Percentiles rank a stretch among this genome's conserved stretches.
phyloP scores from a whole-genome alignment of 2,329 filamentous ascomycete species.

The Pleurostoma richardsiae region DNA sequence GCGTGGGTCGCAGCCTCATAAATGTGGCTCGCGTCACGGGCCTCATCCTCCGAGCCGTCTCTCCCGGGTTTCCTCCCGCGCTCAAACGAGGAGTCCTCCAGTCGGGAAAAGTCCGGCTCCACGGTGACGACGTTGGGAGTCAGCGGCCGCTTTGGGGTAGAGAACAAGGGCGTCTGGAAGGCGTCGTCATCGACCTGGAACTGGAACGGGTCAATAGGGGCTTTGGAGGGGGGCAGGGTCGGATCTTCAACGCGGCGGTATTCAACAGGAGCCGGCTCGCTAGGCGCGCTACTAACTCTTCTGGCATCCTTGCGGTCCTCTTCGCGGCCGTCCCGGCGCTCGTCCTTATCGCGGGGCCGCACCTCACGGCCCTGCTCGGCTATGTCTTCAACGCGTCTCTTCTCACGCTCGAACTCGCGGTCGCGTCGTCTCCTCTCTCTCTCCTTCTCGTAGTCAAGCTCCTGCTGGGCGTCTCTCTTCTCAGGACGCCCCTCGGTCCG shows the following conservation, averaged over 20 bases:
- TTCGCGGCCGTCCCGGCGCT: constrained; percentile 8
- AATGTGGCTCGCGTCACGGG: constrained; percentile 37
- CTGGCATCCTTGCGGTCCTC: constrained; percentile 20
- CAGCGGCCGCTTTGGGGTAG: constrained; percentile 33
- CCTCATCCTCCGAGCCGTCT: constrained; percentile 43
- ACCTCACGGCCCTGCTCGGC: constrained; percentile 7
- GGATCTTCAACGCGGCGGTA: constrained; percentile 20
- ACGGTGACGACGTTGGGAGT: constrained; percentile 49
- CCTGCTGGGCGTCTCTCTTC: constrained; percentile 18
- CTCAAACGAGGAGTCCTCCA: constrained; percentile 19
- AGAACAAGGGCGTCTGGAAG: constrained; percentile 38
- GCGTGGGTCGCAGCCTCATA: constrained; percentile 41
- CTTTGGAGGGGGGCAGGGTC: constrained; percentile 16
- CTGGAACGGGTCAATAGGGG: constrained; percentile 51
- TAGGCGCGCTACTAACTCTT: constrained; percentile 16
- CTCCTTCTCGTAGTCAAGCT: constrained; percentile 22
- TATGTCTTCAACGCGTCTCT: constrained; percentile 1
- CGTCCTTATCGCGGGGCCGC: constrained; percentile 8
- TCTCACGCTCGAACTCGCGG: constrained; percentile 9
- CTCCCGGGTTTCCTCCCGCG: constrained; percentile 37
- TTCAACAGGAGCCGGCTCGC: constrained; percentile 13
- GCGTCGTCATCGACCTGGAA: constrained; percentile 50
- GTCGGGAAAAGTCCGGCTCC: constrained; percentile 42
- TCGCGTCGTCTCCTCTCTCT: constrained; percentile 17
- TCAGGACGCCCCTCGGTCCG: constrained; percentile 14